These are phyloP conservation scores for Xylariales sp. DNA, from an alignment of 2,329 filamentous ascomycete species.

Conservation along the genomic window DNA sequence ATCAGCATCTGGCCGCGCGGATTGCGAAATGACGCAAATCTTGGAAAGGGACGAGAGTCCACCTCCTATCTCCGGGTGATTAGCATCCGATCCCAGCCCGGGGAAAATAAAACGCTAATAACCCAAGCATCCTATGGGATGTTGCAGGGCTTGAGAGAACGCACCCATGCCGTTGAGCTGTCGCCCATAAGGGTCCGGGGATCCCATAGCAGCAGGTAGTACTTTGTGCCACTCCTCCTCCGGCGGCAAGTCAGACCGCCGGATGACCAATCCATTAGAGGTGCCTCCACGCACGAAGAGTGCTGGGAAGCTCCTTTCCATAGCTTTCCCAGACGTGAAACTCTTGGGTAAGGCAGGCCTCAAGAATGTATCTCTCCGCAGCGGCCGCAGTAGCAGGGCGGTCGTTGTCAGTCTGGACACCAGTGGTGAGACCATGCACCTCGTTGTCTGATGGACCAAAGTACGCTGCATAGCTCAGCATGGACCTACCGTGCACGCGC, in stretches of 20 bases:
- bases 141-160: too few relatives aligned
- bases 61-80: constrained; percentile 4
- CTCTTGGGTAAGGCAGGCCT: too few relatives aligned
- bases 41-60: constrained; percentile 45
- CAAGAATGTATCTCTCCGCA: too few relatives aligned
- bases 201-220: constrained; percentile 22
- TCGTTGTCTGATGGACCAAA: too few relatives aligned
- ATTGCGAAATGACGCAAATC: constrained; percentile 59
- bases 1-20: constrained; percentile 29
- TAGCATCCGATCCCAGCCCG: too few relatives aligned
- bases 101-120: too few relatives aligned
- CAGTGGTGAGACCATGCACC: too few relatives aligned
- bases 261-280: constrained; percentile 26
- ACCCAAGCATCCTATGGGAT: too few relatives aligned
- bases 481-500: too few relatives aligned
- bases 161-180: constrained; percentile 69
- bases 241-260: constrained; percentile 29
- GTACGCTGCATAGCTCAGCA: too few relatives aligned
- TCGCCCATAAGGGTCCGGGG: constrained; percentile 55
- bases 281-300: constrained; percentile 32
- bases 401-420: too few relatives aligned
- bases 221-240: constrained; percentile 26
- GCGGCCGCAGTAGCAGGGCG: too few relatives aligned
- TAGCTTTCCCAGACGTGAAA: background rate
- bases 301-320: constrained; percentile 24